A percentile compares a stretch with the other conserved stretches of the same genome.
These are phyloP conservation scores for Cicer cuneatum DNA, from an alignment of 306 rosid species.

Conservation along the genomic window DNA sequence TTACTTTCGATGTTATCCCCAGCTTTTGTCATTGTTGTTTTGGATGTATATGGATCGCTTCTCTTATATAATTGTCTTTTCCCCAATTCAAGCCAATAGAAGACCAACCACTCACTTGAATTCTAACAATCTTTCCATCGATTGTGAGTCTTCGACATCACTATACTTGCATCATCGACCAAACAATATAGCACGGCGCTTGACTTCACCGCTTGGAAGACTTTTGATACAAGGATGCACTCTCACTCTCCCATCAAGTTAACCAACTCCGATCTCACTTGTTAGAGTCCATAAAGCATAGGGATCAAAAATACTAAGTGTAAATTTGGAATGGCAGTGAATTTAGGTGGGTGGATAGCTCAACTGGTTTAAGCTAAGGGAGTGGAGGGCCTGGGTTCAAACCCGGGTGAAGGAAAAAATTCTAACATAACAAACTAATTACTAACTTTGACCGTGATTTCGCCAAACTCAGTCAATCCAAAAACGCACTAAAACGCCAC, in stretches of 20 bases:
- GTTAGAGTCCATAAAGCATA: neutral
- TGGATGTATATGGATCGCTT: neutral
- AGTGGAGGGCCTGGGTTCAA: no score
- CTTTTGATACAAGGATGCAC: neutral
- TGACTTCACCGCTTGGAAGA: neutral
- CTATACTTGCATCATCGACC: neutral
- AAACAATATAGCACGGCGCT: neutral
- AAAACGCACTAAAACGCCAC: neutral
- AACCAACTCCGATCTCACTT: neutral
- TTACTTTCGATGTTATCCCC: neutral
- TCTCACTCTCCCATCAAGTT: conserved; percentile 1
- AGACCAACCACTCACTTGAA: neutral
- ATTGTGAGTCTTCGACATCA: neutral
- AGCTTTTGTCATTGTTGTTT: neutral
- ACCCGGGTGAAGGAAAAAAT: no score
- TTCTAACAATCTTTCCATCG: neutral
- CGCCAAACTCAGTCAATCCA: no score
- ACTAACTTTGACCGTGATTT: no score
- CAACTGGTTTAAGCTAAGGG: no score
- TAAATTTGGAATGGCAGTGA: no score
- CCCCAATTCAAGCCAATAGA: neutral
- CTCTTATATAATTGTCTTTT: neutral
- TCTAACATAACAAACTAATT: no score
- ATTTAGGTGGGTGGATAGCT: no score
- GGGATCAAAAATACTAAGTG: neutral